Percentiles rank a stretch among this genome's conserved stretches.
phyloP scores from a whole-genome alignment of 2,329 filamentous ascomycete species.

The Rhexocercosporidium sp. region DNA sequence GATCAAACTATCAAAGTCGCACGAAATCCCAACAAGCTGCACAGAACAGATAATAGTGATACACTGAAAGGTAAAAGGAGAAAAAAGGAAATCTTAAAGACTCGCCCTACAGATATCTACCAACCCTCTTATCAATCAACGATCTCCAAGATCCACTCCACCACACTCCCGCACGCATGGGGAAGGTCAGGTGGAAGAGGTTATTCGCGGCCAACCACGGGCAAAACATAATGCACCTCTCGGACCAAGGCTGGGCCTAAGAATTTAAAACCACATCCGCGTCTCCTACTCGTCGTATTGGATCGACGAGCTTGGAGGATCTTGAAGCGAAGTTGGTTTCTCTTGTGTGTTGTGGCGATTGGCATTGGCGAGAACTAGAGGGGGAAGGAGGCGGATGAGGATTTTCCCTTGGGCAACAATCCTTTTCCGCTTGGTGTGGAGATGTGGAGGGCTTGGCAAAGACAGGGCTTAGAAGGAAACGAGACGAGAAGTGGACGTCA shows the following conservation, averaged over 20 bases:
- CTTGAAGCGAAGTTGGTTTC: too few species aligned
- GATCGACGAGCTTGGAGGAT: neutral
- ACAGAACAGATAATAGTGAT: too few species aligned
- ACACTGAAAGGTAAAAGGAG: neutral
- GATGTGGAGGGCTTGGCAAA: neutral
- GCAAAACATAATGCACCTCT: neutral
- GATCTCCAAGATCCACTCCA: neutral
- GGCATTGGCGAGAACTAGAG: neutral
- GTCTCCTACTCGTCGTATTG: neutral
- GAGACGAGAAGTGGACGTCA: too few species aligned
- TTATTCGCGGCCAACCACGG: conserved; percentile 20
- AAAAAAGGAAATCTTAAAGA: neutral
- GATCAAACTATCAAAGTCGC: too few species aligned
- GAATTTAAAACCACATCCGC: neutral
- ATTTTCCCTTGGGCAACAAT: conserved; percentile 1
- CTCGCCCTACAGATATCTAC: neutral
- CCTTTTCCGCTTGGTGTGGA: neutral
- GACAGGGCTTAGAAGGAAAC: neutral
- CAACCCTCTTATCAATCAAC: neutral
- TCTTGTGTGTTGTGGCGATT: neutral
- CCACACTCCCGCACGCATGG: conserved; percentile 7
- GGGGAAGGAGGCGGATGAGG: conserved; percentile 2
- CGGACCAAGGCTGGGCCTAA: neutral
- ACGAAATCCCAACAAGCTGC: too few species aligned
- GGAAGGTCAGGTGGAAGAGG: conserved; percentile 23